These are phyloP conservation scores for Furcasterigmium sp. DNA, from an alignment of 2,329 filamentous ascomycete species.

Conservation along the genomic window DNA sequence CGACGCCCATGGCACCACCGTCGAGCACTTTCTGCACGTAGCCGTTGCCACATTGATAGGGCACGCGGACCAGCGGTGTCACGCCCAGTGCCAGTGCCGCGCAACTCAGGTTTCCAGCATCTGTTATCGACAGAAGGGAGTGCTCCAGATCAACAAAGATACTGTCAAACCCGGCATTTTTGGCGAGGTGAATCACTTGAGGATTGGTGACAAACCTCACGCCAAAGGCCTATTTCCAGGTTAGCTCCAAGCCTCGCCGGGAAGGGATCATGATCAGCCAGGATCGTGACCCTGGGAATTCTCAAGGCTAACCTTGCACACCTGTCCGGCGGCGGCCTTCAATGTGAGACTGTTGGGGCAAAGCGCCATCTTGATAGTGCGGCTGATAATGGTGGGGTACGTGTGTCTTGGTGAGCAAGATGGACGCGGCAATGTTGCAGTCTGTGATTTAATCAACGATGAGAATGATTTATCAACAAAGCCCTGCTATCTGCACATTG, in stretches of 20 bases:
- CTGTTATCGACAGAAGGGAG: constrained; percentile 19
- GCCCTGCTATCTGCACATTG: no score
- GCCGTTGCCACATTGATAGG: constrained; percentile 25
- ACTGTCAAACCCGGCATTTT: constrained; percentile 24
- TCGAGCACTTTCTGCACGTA: constrained; percentile 25
- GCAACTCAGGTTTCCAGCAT: constrained; percentile 20
- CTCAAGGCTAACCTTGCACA: constrained; percentile 1
- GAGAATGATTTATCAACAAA: no score
- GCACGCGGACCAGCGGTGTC: constrained; percentile 25
- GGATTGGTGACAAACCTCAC: constrained; percentile 20
- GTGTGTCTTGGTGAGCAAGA: no score
- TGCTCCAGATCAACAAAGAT: constrained; percentile 33
- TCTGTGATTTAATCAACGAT: no score
- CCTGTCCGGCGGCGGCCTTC: not conserved
- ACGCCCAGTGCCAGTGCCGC: constrained; percentile 18
- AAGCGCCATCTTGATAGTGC: not conserved
- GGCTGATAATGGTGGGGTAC: no score
- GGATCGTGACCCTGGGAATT: not conserved
- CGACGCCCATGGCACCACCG: constrained; percentile 23
- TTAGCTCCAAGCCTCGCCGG: no score
- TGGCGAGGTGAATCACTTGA: constrained; percentile 23
- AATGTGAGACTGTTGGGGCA: constrained; percentile 1
- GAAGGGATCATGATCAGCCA: no score
- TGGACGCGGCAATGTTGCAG: no score
- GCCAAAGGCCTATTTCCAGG: constrained; percentile 18